Conservation (phyloP, 1,284 basidiomycete genomes). For the Mixia osmundae region DNA sequence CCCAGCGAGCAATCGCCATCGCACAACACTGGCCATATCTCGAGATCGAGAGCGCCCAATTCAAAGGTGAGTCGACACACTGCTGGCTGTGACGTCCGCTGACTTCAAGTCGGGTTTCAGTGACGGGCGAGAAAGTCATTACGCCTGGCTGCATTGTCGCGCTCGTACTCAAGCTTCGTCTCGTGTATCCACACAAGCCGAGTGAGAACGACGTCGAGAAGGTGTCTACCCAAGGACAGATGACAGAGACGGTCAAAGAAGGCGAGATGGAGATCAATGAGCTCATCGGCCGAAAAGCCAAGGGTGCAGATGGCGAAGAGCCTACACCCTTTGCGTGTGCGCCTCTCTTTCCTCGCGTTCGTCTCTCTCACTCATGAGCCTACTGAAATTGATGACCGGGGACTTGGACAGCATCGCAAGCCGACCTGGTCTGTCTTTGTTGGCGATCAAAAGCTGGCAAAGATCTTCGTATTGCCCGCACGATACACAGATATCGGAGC, state of each 20-base stretch:
- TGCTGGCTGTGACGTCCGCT: neutral
- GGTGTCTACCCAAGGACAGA: neutral
- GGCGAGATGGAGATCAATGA: slow-evolving; percentile 40
- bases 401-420: slow-evolving; percentile 37
- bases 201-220: slow-evolving; percentile 5
- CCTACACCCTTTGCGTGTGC: slow-evolving; percentile 52
- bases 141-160: slow-evolving; percentile 75
- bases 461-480: slow-evolving; percentile 72
- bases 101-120: slow-evolving; percentile 26
- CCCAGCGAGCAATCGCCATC: slow-evolving; percentile 40
- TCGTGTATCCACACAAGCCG: neutral
- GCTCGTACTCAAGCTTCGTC: slow-evolving; percentile 29
- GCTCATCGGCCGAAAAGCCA: slow-evolving; percentile 39
- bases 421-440: slow-evolving; percentile 71
- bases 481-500: slow-evolving; percentile 37
- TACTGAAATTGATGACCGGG: neutral
- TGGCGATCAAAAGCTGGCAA: slow-evolving; percentile 70
- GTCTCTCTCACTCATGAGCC: slow-evolving; percentile 18
- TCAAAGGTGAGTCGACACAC: slow-evolving; percentile 41
- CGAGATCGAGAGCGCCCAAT: slow-evolving; percentile 60
- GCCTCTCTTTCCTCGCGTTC: slow-evolving; percentile 65
- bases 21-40: slow-evolving; percentile 50
- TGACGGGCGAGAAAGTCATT: slow-evolving; percentile 70
- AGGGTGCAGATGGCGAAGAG: slow-evolving; percentile 28
- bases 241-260: slow-evolving; percentile 22